These are phyloP conservation scores for Tricharina praecox DNA, from an alignment of 495 filamentous ascomycete species.

Conservation along the genomic window DNA sequence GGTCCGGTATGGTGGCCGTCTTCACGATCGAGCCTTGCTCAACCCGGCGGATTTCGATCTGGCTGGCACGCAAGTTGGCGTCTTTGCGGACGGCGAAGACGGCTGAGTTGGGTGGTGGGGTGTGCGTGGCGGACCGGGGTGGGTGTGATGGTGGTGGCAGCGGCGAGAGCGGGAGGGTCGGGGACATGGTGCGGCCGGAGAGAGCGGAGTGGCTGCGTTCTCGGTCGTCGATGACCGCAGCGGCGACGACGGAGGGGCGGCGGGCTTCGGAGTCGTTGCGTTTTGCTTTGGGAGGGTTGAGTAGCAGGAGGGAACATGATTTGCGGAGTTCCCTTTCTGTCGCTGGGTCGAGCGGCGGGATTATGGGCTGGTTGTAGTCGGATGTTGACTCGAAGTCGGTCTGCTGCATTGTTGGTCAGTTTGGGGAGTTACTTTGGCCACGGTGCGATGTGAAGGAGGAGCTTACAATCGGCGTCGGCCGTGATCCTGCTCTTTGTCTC, in stretches of 20 bases:
- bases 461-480: conserved; percentile 3
- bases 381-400: background rate
- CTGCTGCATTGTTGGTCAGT: background rate
- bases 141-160: background rate
- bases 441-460: background rate
- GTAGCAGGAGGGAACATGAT: conserved; percentile 4
- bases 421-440: background rate
- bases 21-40: background rate
- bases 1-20: background rate
- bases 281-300: background rate
- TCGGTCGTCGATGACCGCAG: background rate
- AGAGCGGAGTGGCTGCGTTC: background rate
- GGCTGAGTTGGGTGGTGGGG: background rate
- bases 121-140: background rate
- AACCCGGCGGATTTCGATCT: conserved; percentile 1
- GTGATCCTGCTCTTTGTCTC: background rate
- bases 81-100: background rate
- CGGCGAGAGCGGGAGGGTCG: background rate
- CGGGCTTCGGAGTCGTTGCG: background rate
- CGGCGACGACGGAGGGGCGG: too few species aligned
- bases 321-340: conserved; percentile 7
- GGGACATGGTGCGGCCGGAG: background rate
- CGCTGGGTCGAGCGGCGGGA: background rate
- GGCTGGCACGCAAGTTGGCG: background rate
- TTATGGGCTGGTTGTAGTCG: background rate